A percentile compares a stretch with the other conserved stretches of the same genome.
Conservation (phyloP, 2,329 filamentous ascomycete species). For the Ophiostoma ulmi region DNA sequence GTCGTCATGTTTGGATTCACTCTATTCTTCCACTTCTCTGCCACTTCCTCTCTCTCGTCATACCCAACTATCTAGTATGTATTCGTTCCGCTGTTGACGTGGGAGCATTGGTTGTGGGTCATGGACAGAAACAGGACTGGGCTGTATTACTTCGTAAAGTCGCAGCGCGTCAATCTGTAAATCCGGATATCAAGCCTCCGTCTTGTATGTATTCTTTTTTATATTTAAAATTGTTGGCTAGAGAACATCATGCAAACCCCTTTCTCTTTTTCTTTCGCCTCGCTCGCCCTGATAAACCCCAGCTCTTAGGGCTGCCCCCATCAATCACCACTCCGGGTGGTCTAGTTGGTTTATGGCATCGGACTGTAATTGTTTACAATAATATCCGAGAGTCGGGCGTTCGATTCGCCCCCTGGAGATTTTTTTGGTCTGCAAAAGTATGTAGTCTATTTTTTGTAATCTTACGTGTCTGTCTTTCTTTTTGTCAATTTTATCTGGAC, state of each 20-base stretch:
- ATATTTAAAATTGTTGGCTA: not conserved
- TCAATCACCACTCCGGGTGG: slow-evolving; percentile 24
- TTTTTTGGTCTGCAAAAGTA: slow-evolving; percentile 11
- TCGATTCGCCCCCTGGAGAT: slow-evolving; percentile 26
- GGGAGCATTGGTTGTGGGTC: not conserved
- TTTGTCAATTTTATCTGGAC: not conserved
- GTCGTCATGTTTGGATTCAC: not conserved
- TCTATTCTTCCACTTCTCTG: not conserved
- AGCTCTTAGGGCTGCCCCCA: not conserved
- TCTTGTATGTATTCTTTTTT: not conserved
- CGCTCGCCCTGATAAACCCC: not conserved
- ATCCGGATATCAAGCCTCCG: not conserved
- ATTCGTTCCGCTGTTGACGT: not conserved
- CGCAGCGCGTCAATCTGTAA: not conserved
- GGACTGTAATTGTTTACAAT: slow-evolving; percentile 25
- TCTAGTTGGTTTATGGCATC: slow-evolving; percentile 27
- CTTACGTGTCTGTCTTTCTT: not conserved
- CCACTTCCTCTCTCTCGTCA: not conserved
- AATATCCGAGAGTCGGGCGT: slow-evolving; percentile 26
- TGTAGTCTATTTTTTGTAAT: not conserved
- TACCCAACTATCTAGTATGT: not conserved
- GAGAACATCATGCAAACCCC: slow-evolving; percentile 6
- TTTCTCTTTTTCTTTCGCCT: not conserved
- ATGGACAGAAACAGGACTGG: not conserved
- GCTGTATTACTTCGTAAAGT: not conserved